Evolutionary conservation across 371 early-diverging fungal species (phyloP), one percentile per base, ranked within the genome.

Genomic region (Nosema muscidifuracis): DNA sequence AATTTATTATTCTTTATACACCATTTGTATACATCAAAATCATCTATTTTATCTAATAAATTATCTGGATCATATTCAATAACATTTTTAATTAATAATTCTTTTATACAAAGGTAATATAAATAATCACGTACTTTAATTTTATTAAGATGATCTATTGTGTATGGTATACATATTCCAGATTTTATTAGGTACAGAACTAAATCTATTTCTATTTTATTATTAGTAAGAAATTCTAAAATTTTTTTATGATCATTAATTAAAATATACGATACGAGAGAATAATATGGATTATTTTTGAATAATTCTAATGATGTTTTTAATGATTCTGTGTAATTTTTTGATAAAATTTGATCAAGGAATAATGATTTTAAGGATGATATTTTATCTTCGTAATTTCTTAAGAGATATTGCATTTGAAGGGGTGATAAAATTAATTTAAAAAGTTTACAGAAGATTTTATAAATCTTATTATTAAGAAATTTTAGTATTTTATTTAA

Each of bases 11-110:
- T 75, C 1, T 72, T 47, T 33, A 79, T 15, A 20, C 74, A 72
- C 69, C 70, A 70, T 42, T 77, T 31, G 58, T 81, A 83, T 16
- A 83, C 26, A 26, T 74, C 68, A 63, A 72, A 83, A 69, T 83
- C 83, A 66, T 81, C 80, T 15, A 81, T 24, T 13, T 57, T 42
- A 20, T 71, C 67, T 9, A 83, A 43, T 34, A 81, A 47, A 26
- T 63, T 43, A 22, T 69, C 57, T 22, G 73, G 18, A 22, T 43
- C 36, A 16, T 22, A 30, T 18, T 26, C 22, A 1, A 31, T 43
- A 24, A 20, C n/a, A n/a, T 26, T 28, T 30, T 31, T 53, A 20
- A 73, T 34, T 47, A 69, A 51, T 38, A 74, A 63, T 20, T 51
- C 63, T 42, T 73, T 73, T 22, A 77, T 24, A 22, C 64, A 51